A percentile compares a stretch with the other conserved stretches of the same genome.
Conservation (phyloP, 1,139 yeast genomes). For the Pichia terricola region DNA sequence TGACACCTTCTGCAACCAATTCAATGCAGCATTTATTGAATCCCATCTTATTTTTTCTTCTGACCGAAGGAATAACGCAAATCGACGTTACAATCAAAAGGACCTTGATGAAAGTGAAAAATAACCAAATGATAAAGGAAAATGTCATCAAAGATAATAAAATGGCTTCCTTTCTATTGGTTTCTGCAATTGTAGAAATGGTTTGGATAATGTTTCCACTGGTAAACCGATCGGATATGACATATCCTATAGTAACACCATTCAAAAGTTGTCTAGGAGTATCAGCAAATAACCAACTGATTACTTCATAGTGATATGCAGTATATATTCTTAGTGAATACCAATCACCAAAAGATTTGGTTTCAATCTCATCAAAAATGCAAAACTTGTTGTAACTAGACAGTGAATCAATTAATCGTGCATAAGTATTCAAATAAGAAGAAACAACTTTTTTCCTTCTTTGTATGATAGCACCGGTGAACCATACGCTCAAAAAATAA, state of each 20-base stretch:
- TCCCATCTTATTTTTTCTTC: slow-evolving; percentile 3
- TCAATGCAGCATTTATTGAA: slow-evolving; percentile 17
- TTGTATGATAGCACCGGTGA: slow-evolving; percentile 51
- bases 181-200: slow-evolving; percentile 47
- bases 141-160: slow-evolving; percentile 67
- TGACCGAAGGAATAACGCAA: slow-evolving; percentile 14
- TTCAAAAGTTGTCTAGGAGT: slow-evolving; percentile 86
- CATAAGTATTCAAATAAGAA: slow-evolving; percentile 59
- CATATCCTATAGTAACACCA: slow-evolving; percentile 51
- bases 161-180: slow-evolving; percentile 57
- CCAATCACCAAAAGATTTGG: slow-evolving; percentile 58
- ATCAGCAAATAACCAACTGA: slow-evolving; percentile 66
- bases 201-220: slow-evolving; percentile 38
- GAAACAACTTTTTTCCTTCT: slow-evolving; percentile 58
- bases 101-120: slow-evolving; percentile 53
- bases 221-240: slow-evolving; percentile 33
- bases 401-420: slow-evolving; percentile 49
- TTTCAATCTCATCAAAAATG: slow-evolving; percentile 58
- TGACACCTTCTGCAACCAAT: slow-evolving; percentile 21
- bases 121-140: slow-evolving; percentile 66
- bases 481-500: slow-evolving; percentile 47
- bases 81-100: slow-evolving; percentile 15
- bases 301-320: slow-evolving; percentile 40
- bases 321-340: slow-evolving; percentile 54
- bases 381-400: slow-evolving; percentile 59